phyloP scores from a whole-genome alignment of 108 stramenopile genomes.

The Poteriospumella lacustris region DNA sequence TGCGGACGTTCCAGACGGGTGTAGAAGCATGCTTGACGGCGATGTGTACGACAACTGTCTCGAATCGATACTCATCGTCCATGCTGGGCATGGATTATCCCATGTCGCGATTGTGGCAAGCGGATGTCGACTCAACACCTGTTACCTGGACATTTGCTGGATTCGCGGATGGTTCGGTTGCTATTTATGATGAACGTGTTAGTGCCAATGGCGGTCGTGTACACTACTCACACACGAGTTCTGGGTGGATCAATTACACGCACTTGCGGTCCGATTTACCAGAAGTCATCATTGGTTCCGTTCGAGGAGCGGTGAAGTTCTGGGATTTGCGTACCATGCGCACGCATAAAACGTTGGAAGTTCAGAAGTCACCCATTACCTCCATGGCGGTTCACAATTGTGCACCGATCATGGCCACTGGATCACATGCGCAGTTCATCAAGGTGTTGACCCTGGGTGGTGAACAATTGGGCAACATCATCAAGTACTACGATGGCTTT shows the following conservation, averaged over 20 bases:
- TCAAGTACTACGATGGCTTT: slow-evolving; percentile 80
- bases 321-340: slow-evolving; percentile 73
- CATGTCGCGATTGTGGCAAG: not conserved
- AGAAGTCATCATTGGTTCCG: slow-evolving; percentile 74
- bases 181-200: slow-evolving; percentile 73
- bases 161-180: slow-evolving; percentile 73
- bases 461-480: slow-evolving; percentile 71
- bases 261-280: slow-evolving; percentile 43
- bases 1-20: slow-evolving; percentile 51
- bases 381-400: slow-evolving; percentile 78
- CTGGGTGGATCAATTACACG: slow-evolving; percentile 69
- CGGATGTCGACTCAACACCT: not conserved
- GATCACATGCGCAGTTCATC: slow-evolving; percentile 86
- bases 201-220: slow-evolving; percentile 29
- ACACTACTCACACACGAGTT: slow-evolving; percentile 48
- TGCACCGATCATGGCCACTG: slow-evolving; percentile 78
- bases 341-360: slow-evolving; percentile 61
- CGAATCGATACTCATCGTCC: not conserved
- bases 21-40: slow-evolving; percentile 70
- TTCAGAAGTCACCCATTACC: slow-evolving; percentile 82
- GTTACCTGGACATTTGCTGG: slow-evolving; percentile 66
- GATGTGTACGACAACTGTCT: slow-evolving; percentile 63
- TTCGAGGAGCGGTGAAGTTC: slow-evolving; percentile 73
- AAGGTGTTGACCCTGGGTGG: slow-evolving; percentile 75
- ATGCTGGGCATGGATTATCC: not conserved